These are phyloP conservation scores for Linderniella brevidens DNA, from an alignment of 257 asterid species.

Conservation along the genomic window DNA sequence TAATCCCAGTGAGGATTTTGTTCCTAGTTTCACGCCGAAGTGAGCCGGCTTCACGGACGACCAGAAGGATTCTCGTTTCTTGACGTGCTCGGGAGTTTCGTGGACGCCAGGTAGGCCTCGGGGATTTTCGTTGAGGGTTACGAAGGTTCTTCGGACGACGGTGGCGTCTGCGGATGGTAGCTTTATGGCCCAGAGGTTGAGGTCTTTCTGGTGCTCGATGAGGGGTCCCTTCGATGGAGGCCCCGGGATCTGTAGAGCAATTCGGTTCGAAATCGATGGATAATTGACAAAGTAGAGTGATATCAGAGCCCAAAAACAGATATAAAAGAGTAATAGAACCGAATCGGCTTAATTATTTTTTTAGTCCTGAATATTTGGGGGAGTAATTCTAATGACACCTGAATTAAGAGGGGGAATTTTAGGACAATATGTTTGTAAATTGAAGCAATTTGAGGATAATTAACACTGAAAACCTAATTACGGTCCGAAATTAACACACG, in stretches of 20 bases:
- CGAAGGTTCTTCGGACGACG: conserved; percentile 55
- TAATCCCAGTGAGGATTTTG: conserved; percentile 39
- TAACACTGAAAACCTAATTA: too few relatives aligned
- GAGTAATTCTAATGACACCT: too few relatives aligned
- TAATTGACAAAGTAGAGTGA: not conserved
- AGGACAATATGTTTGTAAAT: too few relatives aligned
- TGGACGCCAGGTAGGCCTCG: conserved; percentile 45
- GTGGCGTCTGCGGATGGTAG: conserved; percentile 78
- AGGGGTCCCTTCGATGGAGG: conserved; percentile 47
- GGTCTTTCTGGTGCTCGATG: conserved; percentile 47
- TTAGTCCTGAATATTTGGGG: too few relatives aligned
- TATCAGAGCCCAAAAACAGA: not conserved
- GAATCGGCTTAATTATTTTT: too few relatives aligned
- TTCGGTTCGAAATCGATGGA: not conserved
- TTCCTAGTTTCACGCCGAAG: conserved; percentile 55
- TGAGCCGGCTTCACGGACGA: conserved; percentile 58
- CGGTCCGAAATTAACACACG: too few relatives aligned
- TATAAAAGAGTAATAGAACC: not conserved
- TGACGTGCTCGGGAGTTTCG: conserved; percentile 27
- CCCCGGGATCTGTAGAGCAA: conserved; percentile 57
- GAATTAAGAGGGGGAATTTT: too few relatives aligned
- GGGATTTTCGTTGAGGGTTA: conserved; percentile 41
- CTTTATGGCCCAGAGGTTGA: conserved; percentile 60
- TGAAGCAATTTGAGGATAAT: too few relatives aligned
- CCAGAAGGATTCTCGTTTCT: conserved; percentile 63